Base-by-base conservation (phyloP, 108 stramenopile species). In the Cylindrotheca closterium region DNA sequence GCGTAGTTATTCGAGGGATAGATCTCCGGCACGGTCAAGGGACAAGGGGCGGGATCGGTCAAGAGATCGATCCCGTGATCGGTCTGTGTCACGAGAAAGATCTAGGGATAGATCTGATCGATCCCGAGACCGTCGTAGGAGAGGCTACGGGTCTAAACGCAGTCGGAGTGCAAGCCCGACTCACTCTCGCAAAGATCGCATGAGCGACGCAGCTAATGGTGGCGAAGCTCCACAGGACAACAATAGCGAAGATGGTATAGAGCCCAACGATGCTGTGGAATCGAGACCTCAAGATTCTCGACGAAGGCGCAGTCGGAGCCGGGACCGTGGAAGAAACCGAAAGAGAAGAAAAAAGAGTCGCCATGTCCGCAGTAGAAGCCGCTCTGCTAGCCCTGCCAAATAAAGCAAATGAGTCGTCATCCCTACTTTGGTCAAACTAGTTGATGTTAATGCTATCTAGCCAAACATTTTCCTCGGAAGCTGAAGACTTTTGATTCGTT, bases 311-410 rank as follows among this genome's bases (percentile, higher is more conserved):
- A 78, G 76, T 42, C 58, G 70, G 59, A 72, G 61, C 30, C 54
- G 60, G 27, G 53, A 51, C 32, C 55, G 73, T 32, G 65, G 62
- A 3, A 54, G 68, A 26, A 64, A 68, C 47, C 34, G 72, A 57
- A 73, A 73, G 33, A 79, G 71, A 27, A 49, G 68, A 18, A 73
- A 73, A 21, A 68, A 73, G 65, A 79, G 66, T 30, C 67, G 72
- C 18, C 73, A 65, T 30, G 60, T 66, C 31, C 57, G 71, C 18
- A 73, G 71, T 27, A 54, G 58, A 55, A 65, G 63, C 47, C 58
- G 58, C 23, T 73, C 71, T 47, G 42, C 51, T 15, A 73, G 60
- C 46, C 63, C 63, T 24, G 64, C 54, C 23, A 59, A 58, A 42
- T 25, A 12, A 42, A 50, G 48, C 1, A 64, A 31, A 10, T 50